These are phyloP conservation scores for Beverwykella pulmonaria DNA, from an alignment of 495 filamentous ascomycete species.

Conservation along the genomic window DNA sequence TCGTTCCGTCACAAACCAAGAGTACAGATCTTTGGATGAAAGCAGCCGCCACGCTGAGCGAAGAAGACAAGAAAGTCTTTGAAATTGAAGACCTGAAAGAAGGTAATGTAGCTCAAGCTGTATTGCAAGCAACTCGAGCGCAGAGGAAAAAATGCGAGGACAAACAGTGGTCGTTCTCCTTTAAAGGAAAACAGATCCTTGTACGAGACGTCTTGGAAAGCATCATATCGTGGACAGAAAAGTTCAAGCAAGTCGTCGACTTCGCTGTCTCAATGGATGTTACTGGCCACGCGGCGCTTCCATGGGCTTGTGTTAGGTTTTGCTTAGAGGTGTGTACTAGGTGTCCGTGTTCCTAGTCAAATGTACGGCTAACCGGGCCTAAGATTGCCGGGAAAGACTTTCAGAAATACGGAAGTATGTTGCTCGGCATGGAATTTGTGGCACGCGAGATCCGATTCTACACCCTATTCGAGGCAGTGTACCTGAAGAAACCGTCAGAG, in stretches of 20 bases:
- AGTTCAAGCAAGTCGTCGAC: background rate
- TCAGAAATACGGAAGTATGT: conserved; percentile 1
- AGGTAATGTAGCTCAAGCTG: background rate
- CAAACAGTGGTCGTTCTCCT: conserved; percentile 3
- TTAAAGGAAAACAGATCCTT: background rate
- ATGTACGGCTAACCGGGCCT: background rate
- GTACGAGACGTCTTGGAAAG: conserved; percentile 1
- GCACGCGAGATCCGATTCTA: conserved; percentile 4
- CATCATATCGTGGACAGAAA: conserved; percentile 4
- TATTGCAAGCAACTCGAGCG: background rate
- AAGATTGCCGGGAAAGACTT: background rate
- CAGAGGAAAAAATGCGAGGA: background rate
- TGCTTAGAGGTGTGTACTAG: background rate
- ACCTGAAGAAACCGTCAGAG: background rate
- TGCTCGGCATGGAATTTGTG: conserved; percentile 2
- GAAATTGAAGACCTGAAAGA: background rate
- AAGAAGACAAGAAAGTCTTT: background rate
- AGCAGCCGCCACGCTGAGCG: background rate
- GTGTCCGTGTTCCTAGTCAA: background rate
- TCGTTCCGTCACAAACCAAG: background rate
- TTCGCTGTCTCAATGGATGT: conserved; percentile 1
- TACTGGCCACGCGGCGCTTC: background rate
- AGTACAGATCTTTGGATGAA: background rate
- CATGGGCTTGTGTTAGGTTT: background rate
- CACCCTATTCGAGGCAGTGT: background rate